These are phyloP conservation scores for Blepharisma stoltei DNA, from an alignment of 73 alveolate genomes.

Conservation along the genomic window DNA sequence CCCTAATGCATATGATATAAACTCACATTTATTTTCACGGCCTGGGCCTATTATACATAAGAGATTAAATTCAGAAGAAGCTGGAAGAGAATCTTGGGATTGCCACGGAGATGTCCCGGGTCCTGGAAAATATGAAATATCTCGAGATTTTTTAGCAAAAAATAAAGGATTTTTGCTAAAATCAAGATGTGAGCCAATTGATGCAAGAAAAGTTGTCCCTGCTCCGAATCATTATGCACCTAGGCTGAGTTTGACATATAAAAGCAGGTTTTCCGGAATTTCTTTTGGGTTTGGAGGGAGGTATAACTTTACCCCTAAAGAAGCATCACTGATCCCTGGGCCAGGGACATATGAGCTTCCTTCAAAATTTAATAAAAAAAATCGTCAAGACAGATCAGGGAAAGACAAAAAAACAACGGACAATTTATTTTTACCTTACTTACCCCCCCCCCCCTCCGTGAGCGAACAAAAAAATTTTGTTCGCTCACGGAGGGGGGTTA, in stretches of 20 bases:
- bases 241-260: neutral
- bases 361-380: neutral
- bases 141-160: neutral
- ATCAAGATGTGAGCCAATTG: neutral
- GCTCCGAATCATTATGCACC: slow-evolving; percentile 4
- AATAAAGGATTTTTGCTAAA: neutral
- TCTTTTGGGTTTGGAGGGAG: neutral
- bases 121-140: neutral
- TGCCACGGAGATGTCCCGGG: neutral
- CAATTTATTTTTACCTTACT: too few species aligned
- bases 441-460: too few species aligned
- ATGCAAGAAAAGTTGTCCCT: neutral
- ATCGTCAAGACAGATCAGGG: neutral
- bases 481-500: too few species aligned
- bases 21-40: neutral
- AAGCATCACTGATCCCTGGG: neutral
- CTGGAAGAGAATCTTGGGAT: neutral
- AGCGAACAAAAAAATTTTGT: too few species aligned
- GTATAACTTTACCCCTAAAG: neutral
- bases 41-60: too few species aligned
- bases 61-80: too few species aligned
- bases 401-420: too few species aligned
- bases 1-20: neutral
- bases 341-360: neutral
- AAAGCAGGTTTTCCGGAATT: neutral